Base-by-base conservation (phyloP, 108 stramenopile genomes). In the Cyclostephanos invisitatus region DNA sequence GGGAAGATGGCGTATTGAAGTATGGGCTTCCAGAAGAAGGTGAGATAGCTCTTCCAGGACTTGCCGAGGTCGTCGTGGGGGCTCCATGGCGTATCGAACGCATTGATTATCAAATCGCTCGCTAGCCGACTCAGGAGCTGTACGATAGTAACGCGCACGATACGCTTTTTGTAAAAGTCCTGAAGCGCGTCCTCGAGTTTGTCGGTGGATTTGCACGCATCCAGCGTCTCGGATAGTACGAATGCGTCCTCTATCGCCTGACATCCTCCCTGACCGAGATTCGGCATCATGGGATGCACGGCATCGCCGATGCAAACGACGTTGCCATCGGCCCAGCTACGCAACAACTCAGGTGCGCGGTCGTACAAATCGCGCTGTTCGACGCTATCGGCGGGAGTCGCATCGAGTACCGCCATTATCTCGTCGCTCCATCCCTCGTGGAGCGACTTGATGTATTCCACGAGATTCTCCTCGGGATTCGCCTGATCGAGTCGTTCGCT, bases 291-390 rank as follows among this genome's bases (percentile, higher is more conserved):
- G 44, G 98, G 93, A 67, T 93, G 92, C 54, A 91, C 89, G 9
- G 97, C 95, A 82, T 98, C 98, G 14, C 98, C 98, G 61, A 96
- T 87, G 28, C 96, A 82, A 20, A 95, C 95, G 35, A 96, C 95
- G 66, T 94, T 92, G 5, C 97, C 97, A 53, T 96, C 84, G 0
- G 96, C 92, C 97, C 97, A 98, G 66, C 89, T 86, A 27, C 96
- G 75, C 47, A 94, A 70, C 25, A 97, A 77, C 83, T 94, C 92
- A 0, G 97, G 96, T n/a, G 83, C 20, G 59, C 94, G 90, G 77
- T 98, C 97, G 77, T 96, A 98, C 64, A 98, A 78, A 78, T 98
- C 97, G 50, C 97, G 90, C 82, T 98, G 97, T 71, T 98, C 96
- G 9, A 98, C 95, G 56, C 83, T 85, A 44, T 96, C 94, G 27